Evolutionary conservation across 352 stramenopile species (phyloP).

Genomic region (Phytophthora sp.): DNA sequence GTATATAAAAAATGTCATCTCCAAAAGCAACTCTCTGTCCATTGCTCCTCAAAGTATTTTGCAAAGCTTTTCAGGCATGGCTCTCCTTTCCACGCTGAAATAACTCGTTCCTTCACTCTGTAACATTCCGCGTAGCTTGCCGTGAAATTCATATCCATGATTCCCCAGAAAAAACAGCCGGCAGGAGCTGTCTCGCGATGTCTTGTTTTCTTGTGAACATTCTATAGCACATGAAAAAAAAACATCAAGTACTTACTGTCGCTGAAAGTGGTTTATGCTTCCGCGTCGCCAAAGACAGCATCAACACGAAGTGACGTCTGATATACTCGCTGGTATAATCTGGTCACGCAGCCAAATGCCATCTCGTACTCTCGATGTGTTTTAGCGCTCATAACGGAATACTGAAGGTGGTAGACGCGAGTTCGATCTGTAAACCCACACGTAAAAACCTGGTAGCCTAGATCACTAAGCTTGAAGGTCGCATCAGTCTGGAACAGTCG

Average conservation of each 20-base stretch:
- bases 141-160: conserved; percentile 15
- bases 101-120: neutral
- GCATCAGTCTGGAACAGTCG: conserved; percentile 12
- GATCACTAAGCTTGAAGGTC: neutral
- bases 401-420: neutral
- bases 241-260: conserved; percentile 14
- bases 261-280: no score
- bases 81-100: neutral
- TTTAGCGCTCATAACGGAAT: neutral
- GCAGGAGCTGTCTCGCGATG: neutral
- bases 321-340: neutral
- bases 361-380: neutral
- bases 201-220: conserved; percentile 11
- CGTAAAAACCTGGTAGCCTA: conserved; percentile 1
- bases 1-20: neutral
- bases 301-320: neutral
- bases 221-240: conserved; percentile 8
- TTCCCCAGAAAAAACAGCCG: conserved; percentile 3
- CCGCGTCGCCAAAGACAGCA: conserved; percentile 5
- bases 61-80: neutral
- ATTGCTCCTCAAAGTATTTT: neutral
- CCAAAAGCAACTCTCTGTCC: neutral
- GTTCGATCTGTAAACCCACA: conserved; percentile 14
- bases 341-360: neutral
- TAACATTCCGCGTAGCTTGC: neutral